Evolutionary conservation across 768 basidiomycete genomes (phyloP).

Genomic region (Antrodiella citrinella): DNA sequence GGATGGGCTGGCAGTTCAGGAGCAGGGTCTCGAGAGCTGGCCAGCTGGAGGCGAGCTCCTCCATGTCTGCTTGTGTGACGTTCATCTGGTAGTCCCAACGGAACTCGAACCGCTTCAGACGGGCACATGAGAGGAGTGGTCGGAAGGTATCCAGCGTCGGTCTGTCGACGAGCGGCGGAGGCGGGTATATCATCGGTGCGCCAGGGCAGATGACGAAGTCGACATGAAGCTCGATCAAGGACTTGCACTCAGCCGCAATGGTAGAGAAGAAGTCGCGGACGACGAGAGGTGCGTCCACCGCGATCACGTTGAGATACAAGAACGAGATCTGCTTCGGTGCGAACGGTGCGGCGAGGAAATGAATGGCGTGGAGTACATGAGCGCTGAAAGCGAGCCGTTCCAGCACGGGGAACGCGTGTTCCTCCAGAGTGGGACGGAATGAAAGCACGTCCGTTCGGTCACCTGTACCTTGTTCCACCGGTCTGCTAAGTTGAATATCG

Average conservation of each 20-base stretch:
- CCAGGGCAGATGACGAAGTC: conserved; percentile 23
- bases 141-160: conserved; percentile 29
- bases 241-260: conserved; percentile 36
- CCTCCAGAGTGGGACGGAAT: conserved; percentile 34
- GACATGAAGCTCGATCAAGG: conserved; percentile 36
- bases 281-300: conserved; percentile 33
- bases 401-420: conserved; percentile 43
- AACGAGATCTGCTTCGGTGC: conserved; percentile 32
- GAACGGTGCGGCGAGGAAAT: conserved; percentile 32
- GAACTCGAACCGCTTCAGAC: conserved; percentile 26
- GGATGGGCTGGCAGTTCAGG: conserved; percentile 22
- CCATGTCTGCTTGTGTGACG: conserved; percentile 19
- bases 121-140: conserved; percentile 26
- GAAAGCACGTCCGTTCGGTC: conserved; percentile 32
- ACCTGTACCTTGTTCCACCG: conserved; percentile 37
- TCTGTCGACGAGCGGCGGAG: conserved; percentile 15
- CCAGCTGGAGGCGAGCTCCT: conserved; percentile 20
- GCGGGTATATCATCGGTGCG: conserved; percentile 10
- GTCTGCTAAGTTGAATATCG: conserved; percentile 39
- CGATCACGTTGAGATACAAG: conserved; percentile 42
- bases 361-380: conserved; percentile 23
- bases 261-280: conserved; percentile 35
- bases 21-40: conserved; percentile 18
- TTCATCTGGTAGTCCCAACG: conserved; percentile 25
- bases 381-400: conserved; percentile 42